Evolutionary conservation across 148 eudicot species (phyloP).

Genomic region (Salicornia ramosissima): DNA sequence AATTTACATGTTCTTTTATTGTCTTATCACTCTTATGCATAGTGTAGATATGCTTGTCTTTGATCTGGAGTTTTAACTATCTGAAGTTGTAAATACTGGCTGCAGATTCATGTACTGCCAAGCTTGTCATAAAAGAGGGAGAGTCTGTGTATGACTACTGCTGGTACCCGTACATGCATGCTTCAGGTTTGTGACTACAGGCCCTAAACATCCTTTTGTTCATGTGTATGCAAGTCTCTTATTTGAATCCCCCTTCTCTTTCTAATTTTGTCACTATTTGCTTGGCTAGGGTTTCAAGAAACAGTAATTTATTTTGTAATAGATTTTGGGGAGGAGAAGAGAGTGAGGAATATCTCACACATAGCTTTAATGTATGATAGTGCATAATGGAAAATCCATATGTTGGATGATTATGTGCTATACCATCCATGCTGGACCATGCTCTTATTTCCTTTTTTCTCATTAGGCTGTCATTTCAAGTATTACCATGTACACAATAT

Average conservation of each 20-base stretch:
- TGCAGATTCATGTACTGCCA: slow-evolving; percentile 79
- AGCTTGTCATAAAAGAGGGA: slow-evolving; percentile 64
- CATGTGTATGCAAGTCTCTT: background rate
- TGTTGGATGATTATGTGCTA: background rate
- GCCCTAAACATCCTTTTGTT: slow-evolving; percentile 9
- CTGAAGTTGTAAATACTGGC: slow-evolving; percentile 9
- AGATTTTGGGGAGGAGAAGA: background rate
- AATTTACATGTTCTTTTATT: background rate
- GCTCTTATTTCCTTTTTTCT: background rate
- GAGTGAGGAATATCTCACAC: too few relatives aligned
- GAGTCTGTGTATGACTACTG: slow-evolving; percentile 94
- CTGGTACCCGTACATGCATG: slow-evolving; percentile 96
- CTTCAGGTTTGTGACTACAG: slow-evolving; percentile 56
- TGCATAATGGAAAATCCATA: too few relatives aligned
- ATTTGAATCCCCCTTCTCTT: background rate
- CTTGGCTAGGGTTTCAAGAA: background rate
- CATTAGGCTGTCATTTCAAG: slow-evolving; percentile 4
- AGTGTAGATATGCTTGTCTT: background rate
- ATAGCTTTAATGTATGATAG: too few relatives aligned
- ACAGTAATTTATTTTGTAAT: too few relatives aligned
- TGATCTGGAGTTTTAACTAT: background rate
- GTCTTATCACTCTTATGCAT: background rate
- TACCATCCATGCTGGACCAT: background rate
- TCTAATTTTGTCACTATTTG: background rate
- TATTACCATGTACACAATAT: background rate